These are phyloP conservation scores for Verticillium nubilum DNA, from an alignment of 2,329 filamentous ascomycete species.

Conservation along the genomic window DNA sequence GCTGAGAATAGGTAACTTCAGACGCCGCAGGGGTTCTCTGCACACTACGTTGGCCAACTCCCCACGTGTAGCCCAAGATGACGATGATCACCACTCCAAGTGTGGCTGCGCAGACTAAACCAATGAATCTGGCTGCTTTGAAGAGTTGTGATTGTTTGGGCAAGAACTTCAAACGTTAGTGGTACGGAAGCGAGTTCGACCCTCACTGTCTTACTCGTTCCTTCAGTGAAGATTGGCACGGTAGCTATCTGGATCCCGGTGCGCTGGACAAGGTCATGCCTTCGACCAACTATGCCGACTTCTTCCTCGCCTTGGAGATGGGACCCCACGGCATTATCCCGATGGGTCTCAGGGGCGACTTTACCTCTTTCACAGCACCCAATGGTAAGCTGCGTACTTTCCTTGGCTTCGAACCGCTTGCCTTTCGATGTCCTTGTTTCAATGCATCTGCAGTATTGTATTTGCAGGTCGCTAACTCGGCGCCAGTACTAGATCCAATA, in stretches of 20 bases:
- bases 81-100: background rate
- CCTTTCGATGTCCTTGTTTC: background rate
- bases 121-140: background rate
- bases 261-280: constrained; percentile 5
- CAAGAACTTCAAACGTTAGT: constrained; percentile 5
- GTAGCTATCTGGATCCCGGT: constrained; percentile 6
- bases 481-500: constrained; percentile 8
- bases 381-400: constrained; percentile 3
- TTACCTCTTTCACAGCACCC: constrained; percentile 8
- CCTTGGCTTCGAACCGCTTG: too few species aligned
- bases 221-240: constrained; percentile 8
- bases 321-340: constrained; percentile 10
- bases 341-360: constrained; percentile 7
- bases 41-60: background rate
- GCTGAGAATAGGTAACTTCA: background rate
- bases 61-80: background rate
- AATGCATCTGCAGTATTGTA: background rate
- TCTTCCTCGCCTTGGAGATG: constrained; percentile 10
- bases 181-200: constrained; percentile 7
- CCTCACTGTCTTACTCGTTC: constrained; percentile 11
- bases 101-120: background rate
- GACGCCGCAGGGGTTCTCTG: background rate
- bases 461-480: background rate
- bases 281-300: constrained; percentile 5
- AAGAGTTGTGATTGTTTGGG: too few species aligned